A percentile compares a stretch with the other conserved stretches of the same genome.
These are phyloP conservation scores for Adansonia rubrostipa DNA, from an alignment of 441 rosid species.

Conservation along the genomic window DNA sequence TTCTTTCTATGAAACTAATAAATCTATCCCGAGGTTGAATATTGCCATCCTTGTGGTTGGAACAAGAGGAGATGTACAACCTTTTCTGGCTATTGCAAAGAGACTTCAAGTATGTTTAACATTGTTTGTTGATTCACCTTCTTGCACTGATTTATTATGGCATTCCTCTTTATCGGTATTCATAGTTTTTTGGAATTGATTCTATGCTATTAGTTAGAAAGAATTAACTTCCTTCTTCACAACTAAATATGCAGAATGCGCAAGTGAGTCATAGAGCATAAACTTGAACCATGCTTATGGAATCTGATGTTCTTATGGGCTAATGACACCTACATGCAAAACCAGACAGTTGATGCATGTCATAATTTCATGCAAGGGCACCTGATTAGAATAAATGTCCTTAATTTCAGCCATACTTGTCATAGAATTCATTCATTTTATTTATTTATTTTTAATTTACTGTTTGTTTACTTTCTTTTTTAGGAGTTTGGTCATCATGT, in stretches of 20 bases:
- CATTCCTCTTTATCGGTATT: conserved; percentile 1
- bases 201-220: conserved; percentile 3
- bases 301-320: conserved; percentile 8
- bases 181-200: not conserved
- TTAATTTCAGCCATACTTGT: not conserved
- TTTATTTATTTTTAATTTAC: not conserved
- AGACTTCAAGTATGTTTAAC: conserved; percentile 79
- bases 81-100: conserved; percentile 92
- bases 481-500: conserved; percentile 98
- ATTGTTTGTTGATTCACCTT: conserved; percentile 22
- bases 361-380: conserved; percentile 1
- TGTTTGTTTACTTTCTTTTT: conserved; percentile 29
- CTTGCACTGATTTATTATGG: conserved; percentile 18
- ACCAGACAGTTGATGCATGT: not conserved
- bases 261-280: not conserved
- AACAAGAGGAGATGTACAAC: conserved; percentile 99
- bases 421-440: not conserved
- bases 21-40: conserved; percentile 74
- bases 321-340: conserved; percentile 8
- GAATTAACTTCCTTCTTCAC: conserved; percentile 13
- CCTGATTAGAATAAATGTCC: not conserved
- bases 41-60: conserved; percentile 93
- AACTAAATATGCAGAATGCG: conserved; percentile 1
- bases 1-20: conserved; percentile 45
- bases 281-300: conserved; percentile 12